These are phyloP conservation scores for Epichloe hybrida DNA, from an alignment of 2,329 filamentous ascomycete species.

Conservation along the genomic window DNA sequence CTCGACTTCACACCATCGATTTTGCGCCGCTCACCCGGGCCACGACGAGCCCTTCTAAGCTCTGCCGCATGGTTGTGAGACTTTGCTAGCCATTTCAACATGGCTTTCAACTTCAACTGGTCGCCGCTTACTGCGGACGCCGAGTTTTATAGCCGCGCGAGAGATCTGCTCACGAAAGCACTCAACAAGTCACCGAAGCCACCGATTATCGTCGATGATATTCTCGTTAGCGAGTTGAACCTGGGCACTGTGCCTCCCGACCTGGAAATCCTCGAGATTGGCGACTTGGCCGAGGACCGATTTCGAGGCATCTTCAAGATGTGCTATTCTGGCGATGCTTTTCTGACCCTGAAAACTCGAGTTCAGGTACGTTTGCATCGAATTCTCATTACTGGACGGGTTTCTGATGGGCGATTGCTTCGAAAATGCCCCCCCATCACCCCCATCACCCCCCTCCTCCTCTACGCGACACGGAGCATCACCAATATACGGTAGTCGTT, in stretches of 20 bases:
- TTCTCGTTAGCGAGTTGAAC: constrained; percentile 95
- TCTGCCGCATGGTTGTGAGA: constrained; percentile 20
- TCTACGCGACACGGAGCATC: background rate
- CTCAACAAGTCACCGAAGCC: constrained; percentile 97
- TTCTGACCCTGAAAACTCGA: constrained; percentile 84
- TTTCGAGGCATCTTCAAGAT: constrained; percentile 99
- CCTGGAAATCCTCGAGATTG: constrained; percentile 93
- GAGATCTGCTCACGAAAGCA: constrained; percentile 86
- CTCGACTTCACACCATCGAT: constrained; percentile 2
- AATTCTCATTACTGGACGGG: constrained; percentile 7
- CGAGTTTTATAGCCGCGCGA: constrained; percentile 75
- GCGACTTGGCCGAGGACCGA: constrained; percentile 89
- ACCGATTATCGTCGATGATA: constrained; percentile 98
- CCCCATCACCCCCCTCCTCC: too few relatives aligned
- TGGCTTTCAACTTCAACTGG: constrained; percentile 99
- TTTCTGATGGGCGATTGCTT: constrained; percentile 5
- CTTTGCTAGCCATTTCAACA: constrained; percentile 40
- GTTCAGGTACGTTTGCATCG: constrained; percentile 56
- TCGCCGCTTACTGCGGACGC: constrained; percentile 95
- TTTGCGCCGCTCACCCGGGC: constrained; percentile 3
- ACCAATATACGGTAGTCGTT: background rate
- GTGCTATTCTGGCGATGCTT: constrained; percentile 93
- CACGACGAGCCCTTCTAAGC: constrained; percentile 9
- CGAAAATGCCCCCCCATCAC: constrained; percentile 9
- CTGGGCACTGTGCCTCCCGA: constrained; percentile 88